Evolutionary conservation across 306 rosid species (phyloP).

Genomic region (Pterocarpus macrocarpus): DNA sequence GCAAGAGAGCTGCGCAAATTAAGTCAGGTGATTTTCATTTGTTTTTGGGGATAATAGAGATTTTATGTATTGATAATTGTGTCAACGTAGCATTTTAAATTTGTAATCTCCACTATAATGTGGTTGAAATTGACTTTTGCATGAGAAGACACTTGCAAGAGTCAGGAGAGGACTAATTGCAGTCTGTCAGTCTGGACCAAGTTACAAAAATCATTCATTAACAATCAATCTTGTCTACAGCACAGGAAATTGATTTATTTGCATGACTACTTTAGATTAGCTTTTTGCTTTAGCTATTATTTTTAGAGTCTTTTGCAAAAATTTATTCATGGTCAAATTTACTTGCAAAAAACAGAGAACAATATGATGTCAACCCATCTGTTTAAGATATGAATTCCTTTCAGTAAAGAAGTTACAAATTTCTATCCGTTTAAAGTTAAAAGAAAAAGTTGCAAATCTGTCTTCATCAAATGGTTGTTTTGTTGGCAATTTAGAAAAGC

Average conservation of each 20-base stretch:
- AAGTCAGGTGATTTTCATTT: constrained; percentile 59
- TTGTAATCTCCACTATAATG: constrained; percentile 22
- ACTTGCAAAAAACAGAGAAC: background rate
- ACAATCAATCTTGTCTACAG: constrained; percentile 1
- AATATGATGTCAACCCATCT: background rate
- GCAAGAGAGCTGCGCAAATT: constrained; percentile 83
- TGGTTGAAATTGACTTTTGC: background rate
- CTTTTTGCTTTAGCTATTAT: background rate
- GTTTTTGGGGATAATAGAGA: background rate
- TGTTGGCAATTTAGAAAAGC: background rate
- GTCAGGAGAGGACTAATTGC: constrained; percentile 19
- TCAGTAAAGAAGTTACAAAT: background rate
- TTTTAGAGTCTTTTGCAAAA: background rate
- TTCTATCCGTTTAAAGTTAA: background rate
- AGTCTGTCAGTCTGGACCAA: background rate
- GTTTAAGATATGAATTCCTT: background rate
- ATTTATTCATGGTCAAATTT: background rate
- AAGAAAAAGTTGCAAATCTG: constrained; percentile 6
- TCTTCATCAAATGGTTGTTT: background rate
- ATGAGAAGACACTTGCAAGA: constrained; percentile 9
- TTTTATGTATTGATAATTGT: constrained; percentile 7
- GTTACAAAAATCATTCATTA: background rate
- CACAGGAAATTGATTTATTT: background rate
- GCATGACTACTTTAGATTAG: background rate
- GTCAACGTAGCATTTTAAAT: background rate